phyloP scores from a whole-genome alignment of 1,284 basidiomycete species.

The Boletus nobilissimus region DNA sequence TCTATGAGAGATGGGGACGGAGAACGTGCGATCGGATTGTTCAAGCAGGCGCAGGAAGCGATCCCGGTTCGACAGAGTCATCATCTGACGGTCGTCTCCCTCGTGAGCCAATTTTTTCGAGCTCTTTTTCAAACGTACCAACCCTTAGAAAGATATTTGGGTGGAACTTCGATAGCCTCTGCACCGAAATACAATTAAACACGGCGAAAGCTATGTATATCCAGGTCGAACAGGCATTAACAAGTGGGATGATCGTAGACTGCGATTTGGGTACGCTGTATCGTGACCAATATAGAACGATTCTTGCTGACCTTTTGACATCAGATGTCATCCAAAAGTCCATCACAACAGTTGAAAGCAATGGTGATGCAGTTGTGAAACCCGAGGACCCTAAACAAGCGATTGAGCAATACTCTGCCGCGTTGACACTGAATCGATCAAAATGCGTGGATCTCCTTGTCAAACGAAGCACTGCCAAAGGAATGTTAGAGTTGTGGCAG shows the following conservation, averaged over 20 bases:
- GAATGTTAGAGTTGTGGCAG: not conserved
- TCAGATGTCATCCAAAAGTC: not conserved
- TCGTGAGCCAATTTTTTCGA: conserved; percentile 4
- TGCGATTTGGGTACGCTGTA: no score
- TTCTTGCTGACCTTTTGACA: no score
- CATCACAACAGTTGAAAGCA: not conserved
- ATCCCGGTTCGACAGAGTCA: not conserved
- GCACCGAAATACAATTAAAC: no score
- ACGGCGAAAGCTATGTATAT: no score
- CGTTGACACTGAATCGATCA: not conserved
- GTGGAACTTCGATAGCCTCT: not conserved
- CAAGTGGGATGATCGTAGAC: no score
- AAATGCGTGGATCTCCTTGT: not conserved
- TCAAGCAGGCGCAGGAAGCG: conserved; percentile 2
- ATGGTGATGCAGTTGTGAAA: not conserved
- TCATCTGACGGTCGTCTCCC: not conserved
- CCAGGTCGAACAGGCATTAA: no score
- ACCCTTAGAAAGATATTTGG: not conserved
- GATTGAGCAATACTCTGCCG: not conserved
- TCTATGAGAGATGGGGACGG: not conserved
- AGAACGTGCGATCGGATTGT: not conserved
- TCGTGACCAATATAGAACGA: no score
- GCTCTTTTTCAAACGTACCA: not conserved
- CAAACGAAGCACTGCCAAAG: not conserved
- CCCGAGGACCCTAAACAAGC: not conserved